Percentiles rank a stretch among this genome's conserved stretches.
Conservation (phyloP, 495 filamentous ascomycete species). For the Hypoxylon lienhwacheense region DNA sequence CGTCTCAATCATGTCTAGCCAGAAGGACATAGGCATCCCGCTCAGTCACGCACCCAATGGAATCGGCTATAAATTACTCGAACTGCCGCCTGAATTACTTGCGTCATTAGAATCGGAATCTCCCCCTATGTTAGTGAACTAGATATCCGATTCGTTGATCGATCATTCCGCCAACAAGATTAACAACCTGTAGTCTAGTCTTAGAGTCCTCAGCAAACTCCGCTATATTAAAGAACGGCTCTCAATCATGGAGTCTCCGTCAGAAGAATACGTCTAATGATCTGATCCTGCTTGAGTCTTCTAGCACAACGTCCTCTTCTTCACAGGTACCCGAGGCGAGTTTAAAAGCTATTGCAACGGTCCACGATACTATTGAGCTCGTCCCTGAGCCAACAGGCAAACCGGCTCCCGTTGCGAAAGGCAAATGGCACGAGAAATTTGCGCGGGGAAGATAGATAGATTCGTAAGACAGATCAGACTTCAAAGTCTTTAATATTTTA, state of each 20-base stretch:
- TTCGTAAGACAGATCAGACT: constrained; percentile 14
- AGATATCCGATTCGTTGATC: background rate
- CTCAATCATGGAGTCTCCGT: constrained; percentile 74
- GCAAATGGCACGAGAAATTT: constrained; percentile 92
- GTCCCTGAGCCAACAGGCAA: constrained; percentile 43
- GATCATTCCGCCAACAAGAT: background rate
- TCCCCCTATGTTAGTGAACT: constrained; percentile 58
- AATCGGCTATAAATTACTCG: constrained; percentile 72
- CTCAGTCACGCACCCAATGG: constrained; percentile 64
- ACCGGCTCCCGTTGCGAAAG: constrained; percentile 52
- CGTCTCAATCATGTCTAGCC: constrained; percentile 61
- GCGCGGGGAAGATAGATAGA: constrained; percentile 48
- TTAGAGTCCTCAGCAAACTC: constrained; percentile 66
- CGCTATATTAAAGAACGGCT: constrained; percentile 71
- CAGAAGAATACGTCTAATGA: constrained; percentile 93
- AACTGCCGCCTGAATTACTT: constrained; percentile 75
- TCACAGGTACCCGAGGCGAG: constrained; percentile 42
- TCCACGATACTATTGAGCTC: constrained; percentile 74
- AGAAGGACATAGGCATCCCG: constrained; percentile 60
- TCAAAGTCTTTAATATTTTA: no score
- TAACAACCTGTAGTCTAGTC: constrained; percentile 55
- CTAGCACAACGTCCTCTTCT: constrained; percentile 17
- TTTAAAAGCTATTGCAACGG: constrained; percentile 67
- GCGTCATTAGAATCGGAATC: constrained; percentile 62
- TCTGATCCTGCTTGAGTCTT: constrained; percentile 67